Evolutionary conservation across 164 flowering plant species (phyloP).

Genomic region (Umbilicus rupestris): DNA sequence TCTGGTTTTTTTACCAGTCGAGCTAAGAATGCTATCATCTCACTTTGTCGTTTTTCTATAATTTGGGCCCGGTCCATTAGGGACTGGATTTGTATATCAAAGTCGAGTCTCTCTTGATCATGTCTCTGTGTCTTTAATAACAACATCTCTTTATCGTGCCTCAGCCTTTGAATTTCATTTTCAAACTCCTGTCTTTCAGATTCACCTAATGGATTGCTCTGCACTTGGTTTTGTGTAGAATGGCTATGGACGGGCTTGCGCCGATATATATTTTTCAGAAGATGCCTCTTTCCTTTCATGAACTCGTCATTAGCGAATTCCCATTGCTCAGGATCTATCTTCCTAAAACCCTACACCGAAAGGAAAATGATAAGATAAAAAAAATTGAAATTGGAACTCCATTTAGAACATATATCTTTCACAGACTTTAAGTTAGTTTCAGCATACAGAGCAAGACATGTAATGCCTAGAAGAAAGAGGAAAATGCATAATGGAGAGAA

Average conservation of each 20-base stretch:
- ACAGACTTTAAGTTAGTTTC: no score
- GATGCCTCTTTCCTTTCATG: conserved; percentile 53
- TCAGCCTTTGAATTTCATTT: conserved; percentile 46
- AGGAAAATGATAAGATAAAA: neutral
- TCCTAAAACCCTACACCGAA: conserved; percentile 58
- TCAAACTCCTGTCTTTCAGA: conserved; percentile 47
- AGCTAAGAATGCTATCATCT: conserved; percentile 32
- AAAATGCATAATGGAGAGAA: no score
- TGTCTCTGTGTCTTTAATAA: conserved; percentile 32
- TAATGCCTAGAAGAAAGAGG: no score
- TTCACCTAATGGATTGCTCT: conserved; percentile 23
- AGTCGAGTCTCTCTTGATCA: conserved; percentile 31
- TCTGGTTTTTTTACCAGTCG: conserved; percentile 35
- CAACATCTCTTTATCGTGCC: conserved; percentile 40
- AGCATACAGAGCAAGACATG: no score
- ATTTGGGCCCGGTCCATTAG: conserved; percentile 30
- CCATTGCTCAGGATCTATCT: conserved; percentile 84
- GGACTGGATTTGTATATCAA: conserved; percentile 27
- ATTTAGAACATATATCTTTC: no score
- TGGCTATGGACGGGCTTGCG: conserved; percentile 85
- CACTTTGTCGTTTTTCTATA: conserved; percentile 39
- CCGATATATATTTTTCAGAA: conserved; percentile 62
- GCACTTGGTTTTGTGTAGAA: conserved; percentile 30
- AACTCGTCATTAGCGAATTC: conserved; percentile 85
- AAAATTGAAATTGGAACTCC: neutral